phyloP scores from a whole-genome alignment of 257 asterid genomes.

The Catharanthus roseus region DNA sequence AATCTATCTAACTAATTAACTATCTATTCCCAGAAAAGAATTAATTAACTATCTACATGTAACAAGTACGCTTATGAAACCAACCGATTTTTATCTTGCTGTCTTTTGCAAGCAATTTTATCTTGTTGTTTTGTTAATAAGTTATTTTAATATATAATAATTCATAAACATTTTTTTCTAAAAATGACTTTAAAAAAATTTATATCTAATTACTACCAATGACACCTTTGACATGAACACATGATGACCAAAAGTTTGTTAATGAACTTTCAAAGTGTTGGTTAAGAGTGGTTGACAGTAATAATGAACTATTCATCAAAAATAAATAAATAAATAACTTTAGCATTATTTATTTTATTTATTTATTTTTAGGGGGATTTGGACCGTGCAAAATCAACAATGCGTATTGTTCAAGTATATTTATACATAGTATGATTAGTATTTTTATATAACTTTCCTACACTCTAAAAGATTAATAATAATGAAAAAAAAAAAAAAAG shows the following conservation, averaged over 20 bases:
- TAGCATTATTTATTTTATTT: not conserved
- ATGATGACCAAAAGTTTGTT: not conserved
- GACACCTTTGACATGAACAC: not conserved
- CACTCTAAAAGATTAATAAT: no score
- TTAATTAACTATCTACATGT: no score
- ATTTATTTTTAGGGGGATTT: not conserved
- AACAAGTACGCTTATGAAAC: no score
- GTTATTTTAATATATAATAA: no score
- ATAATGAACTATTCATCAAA: no score
- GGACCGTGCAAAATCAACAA: constrained; percentile 30
- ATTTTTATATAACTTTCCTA: constrained; percentile 19
- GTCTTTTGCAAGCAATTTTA: no score
- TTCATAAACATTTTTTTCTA: no score
- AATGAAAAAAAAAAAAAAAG: constrained; percentile 10
- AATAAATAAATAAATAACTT: no score
- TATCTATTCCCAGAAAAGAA: no score
- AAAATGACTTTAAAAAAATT: not conserved
- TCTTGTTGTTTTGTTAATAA: no score
- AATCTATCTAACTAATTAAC: no score
- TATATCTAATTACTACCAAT: constrained; percentile 2
- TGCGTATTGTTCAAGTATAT: constrained; percentile 11
- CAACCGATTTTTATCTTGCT: no score
- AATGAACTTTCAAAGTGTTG: not conserved
- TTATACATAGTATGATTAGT: constrained; percentile 20
- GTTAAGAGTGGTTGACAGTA: constrained; percentile 1